A percentile compares a stretch with the other conserved stretches of the same genome.
These are phyloP conservation scores for Helenozyma rhizophorensis DNA, from an alignment of 805 yeast species.

Conservation along the genomic window DNA sequence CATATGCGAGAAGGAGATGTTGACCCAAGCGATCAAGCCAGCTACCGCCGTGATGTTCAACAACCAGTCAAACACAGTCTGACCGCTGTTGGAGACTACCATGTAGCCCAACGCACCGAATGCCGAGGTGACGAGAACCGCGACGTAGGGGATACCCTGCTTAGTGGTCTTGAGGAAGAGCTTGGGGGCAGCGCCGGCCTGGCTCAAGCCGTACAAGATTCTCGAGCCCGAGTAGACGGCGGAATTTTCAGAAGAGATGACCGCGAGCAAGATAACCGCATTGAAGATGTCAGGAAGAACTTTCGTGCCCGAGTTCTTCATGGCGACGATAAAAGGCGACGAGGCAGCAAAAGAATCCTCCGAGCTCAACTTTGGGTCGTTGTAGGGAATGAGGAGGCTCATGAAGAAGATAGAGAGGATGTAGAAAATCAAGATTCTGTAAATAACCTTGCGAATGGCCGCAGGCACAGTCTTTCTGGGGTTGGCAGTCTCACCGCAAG, in stretches of 20 bases:
- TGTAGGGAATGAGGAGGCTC: slow-evolving; percentile 65
- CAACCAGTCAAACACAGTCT: slow-evolving; percentile 65
- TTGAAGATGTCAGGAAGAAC: slow-evolving; percentile 67
- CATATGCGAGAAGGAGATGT: slow-evolving; percentile 59
- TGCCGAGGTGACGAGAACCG: slow-evolving; percentile 53
- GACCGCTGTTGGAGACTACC: slow-evolving; percentile 48
- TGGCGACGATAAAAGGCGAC: slow-evolving; percentile 74
- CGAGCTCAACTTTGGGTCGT: slow-evolving; percentile 48
- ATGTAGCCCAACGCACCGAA: slow-evolving; percentile 66
- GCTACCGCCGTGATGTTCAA: slow-evolving; percentile 71
- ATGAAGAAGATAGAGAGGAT: slow-evolving; percentile 61
- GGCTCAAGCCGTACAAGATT: slow-evolving; percentile 61
- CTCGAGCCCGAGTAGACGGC: slow-evolving; percentile 71
- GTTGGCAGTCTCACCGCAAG: slow-evolving; percentile 70
- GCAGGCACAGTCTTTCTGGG: slow-evolving; percentile 69
- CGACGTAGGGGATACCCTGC: slow-evolving; percentile 57
- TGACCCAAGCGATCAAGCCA: slow-evolving; percentile 70
- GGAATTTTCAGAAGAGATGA: slow-evolving; percentile 75
- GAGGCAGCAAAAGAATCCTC: slow-evolving; percentile 34
- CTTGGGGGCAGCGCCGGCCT: slow-evolving; percentile 53
- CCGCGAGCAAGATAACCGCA: slow-evolving; percentile 62
- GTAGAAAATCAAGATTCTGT: slow-evolving; percentile 64
- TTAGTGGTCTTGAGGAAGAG: slow-evolving; percentile 45
- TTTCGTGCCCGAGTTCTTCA: slow-evolving; percentile 59
- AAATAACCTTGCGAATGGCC: slow-evolving; percentile 65